These are phyloP conservation scores for Psilocybe subaeruginosa DNA, from an alignment of 768 basidiomycete genomes.

Conservation along the genomic window DNA sequence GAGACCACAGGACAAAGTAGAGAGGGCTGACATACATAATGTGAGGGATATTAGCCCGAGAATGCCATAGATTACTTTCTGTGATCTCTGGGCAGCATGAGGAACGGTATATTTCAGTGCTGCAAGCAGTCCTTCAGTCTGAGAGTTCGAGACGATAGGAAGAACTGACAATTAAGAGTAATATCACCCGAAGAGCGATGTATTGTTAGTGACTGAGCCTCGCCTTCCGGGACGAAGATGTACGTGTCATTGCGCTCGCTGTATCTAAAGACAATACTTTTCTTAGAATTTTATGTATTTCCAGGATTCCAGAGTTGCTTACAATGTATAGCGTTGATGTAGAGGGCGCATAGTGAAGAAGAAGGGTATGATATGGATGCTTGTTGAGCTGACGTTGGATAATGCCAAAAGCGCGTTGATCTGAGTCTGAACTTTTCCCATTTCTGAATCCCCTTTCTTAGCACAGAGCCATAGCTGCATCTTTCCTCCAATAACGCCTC, in stretches of 20 bases:
- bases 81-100: conserved; percentile 59
- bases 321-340: conserved; percentile 78
- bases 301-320: conserved; percentile 22
- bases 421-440: conserved; percentile 42
- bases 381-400: conserved; percentile 13
- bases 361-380: conserved; percentile 5
- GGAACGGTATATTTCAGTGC: conserved; percentile 56
- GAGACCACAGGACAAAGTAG: background rate
- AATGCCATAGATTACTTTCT: conserved; percentile 74
- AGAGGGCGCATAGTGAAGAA: conserved; percentile 60
- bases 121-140: conserved; percentile 24
- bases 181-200: conserved; percentile 78
- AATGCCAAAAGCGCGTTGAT: conserved; percentile 32
- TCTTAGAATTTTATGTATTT: conserved; percentile 14
- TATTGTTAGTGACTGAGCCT: conserved; percentile 70
- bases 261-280: conserved; percentile 46
- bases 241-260: conserved; percentile 74
- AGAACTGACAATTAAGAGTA: conserved; percentile 61
- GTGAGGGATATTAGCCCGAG: conserved; percentile 78
- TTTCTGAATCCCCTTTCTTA: conserved; percentile 22
- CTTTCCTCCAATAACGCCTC: conserved; percentile 22
- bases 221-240: conserved; percentile 73
- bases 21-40: conserved; percentile 53
- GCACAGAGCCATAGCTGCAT: conserved; percentile 14
- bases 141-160: conserved; percentile 8